Base-by-base conservation (phyloP, 805 yeast genomes). In the Metschnikowia orientalis region DNA sequence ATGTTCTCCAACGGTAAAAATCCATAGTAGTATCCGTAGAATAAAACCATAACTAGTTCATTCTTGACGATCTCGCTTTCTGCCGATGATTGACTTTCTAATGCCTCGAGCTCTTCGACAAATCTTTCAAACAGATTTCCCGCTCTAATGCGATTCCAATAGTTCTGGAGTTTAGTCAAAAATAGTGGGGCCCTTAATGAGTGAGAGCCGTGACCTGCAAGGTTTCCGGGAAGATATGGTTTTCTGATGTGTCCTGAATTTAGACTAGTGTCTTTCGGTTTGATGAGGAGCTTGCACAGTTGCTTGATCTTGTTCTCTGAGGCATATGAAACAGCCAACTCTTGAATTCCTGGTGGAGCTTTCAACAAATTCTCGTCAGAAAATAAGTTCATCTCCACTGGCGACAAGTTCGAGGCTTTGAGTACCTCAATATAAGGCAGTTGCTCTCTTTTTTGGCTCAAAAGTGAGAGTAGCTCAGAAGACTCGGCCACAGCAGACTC, bases 321-420 rank as follows among this genome's bases (percentile, higher is more conserved):
- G 3, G 65, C 53, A 35, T 56, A 64, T 0, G 67, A 58, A n/a
- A 64, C 44, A 3, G 62, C 57, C 30, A 65, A 55, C 37, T 61
- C 63, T 42, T 67, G 71, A 15, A 67, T 56, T 7, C 72, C 72
- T 8, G 70, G 64, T 4, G 72, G 70, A 14, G 60, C 38, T 30
- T 44, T 56, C 14, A 57, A 47, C 30, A 67, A 53, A 32, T 53
- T 51, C 28, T 47, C 27, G 42, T 66, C 67, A 19, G 61, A 51
- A 38, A 65, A 64, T 20, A 67, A 41, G 18, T 50, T 57, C 14
- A 51, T 31, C 37, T 67, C 72, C 4, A 42, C 42, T 8, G 48
- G 47, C 2, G 63, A 45, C 23, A 66, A 45, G 2, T 50, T 34
- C 0, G 69, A 61, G 35, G 54, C 50, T 34, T 44, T 47, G 35